Base-by-base conservation (phyloP, 352 stramenopile species). In the Globisporangium ultimum region DNA sequence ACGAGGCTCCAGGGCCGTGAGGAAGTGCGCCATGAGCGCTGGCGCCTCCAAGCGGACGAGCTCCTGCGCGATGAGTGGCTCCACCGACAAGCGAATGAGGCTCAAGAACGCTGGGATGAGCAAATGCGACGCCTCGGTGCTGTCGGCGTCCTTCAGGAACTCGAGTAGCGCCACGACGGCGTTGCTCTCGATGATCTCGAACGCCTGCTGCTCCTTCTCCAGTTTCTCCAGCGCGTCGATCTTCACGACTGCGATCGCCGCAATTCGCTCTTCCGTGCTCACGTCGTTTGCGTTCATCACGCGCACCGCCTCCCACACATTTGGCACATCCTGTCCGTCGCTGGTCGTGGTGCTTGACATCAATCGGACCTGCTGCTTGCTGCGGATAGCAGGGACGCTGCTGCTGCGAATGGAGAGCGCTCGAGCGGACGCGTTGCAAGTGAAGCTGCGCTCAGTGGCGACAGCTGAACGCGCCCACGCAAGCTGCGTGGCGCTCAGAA, bases 21-120 rank as follows among this genome's bases (percentile, higher is more conserved):
- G 54, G 61, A 89, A 84, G 43, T 66, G 66, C 12, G 65, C 63
- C 49, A 88, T 53, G 18, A 79, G 68, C 55, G 52, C 46, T 21
- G 68, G 42, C 10, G 70, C 68, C 2, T 82, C 63, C 28, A 92
- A 68, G n/a, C 76, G 71, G 50, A 84, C 10, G 5, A 92, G 71
- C 55, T 89, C 80, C 38, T 88, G 74, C 24, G 61, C 57, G 46
- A 90, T 58, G 0, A 86, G 56, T 40, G 80, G 56, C 49, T 88
- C 68, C 28, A 63, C 70, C 17, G 78, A 83, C 21, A 89, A 55
- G 15, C 76, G 71, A 55, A 92, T 92, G 21, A 92, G 72, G 21
- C 70, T 61, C 43, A 92, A 66, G 53, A 87, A 90, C 46, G 80
- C 64, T 21, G 78, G 76, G 3, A 92, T 67, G 52, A 88, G 71